A percentile compares a stretch with the other conserved stretches of the same genome.
Evolutionary conservation across 345 rosid genomes (phyloP).

Genomic region (Syzygium grande): DNA sequence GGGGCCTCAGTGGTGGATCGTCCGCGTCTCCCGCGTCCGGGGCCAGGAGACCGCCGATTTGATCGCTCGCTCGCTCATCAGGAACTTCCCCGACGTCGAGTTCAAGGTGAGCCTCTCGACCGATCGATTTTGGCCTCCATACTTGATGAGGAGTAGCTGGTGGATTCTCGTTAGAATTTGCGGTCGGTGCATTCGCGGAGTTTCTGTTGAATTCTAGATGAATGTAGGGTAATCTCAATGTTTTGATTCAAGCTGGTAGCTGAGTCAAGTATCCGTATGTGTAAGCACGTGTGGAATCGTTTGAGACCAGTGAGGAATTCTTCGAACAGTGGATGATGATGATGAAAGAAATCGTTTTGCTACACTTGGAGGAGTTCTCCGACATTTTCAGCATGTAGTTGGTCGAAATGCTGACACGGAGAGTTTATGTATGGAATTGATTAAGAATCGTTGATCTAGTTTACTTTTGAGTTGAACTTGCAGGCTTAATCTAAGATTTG

Average conservation of each 20-base stretch:
- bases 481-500: background rate
- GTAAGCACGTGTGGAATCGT: background rate
- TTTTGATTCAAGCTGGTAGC: background rate
- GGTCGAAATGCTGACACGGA: background rate
- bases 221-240: background rate
- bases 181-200: background rate
- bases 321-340: background rate
- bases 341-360: background rate
- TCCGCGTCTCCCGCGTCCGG: constrained; percentile 49
- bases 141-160: too few species aligned
- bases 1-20: constrained; percentile 86
- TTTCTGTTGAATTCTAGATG: background rate
- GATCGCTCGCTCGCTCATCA: constrained; percentile 46
- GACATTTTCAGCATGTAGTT: background rate
- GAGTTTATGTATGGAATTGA: background rate
- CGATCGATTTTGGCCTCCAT: background rate
- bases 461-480: background rate
- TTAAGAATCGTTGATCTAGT: background rate
- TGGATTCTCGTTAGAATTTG: background rate
- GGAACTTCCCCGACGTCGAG: constrained; percentile 46
- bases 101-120: constrained; percentile 38
- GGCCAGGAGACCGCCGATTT: constrained; percentile 53
- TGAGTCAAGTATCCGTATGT: background rate
- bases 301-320: background rate
- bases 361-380: background rate